These are phyloP conservation scores for Fusarium heterosporum DNA, from an alignment of 2,329 filamentous ascomycete genomes.

Conservation along the genomic window DNA sequence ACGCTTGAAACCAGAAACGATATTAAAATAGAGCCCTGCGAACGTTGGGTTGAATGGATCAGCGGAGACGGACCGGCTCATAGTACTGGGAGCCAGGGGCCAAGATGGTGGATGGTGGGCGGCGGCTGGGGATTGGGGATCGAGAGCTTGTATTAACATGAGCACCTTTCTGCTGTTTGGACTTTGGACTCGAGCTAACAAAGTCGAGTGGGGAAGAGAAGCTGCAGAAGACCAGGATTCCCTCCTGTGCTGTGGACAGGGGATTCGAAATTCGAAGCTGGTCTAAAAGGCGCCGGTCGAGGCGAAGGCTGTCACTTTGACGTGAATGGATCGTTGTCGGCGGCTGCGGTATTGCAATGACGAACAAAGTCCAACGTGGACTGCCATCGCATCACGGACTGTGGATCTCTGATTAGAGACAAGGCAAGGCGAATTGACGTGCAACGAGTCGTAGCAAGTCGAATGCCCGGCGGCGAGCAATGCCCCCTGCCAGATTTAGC, in stretches of 20 bases:
- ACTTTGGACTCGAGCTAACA: conserved; percentile 30
- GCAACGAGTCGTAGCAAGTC: conserved; percentile 34
- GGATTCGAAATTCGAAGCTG: conserved; percentile 10
- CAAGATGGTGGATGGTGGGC: conserved; percentile 36
- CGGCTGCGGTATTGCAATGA: conserved; percentile 38
- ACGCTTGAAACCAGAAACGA: conserved; percentile 50
- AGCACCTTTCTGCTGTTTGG: conserved; percentile 29
- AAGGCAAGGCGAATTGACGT: conserved; percentile 28
- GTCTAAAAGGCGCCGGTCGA: conserved; percentile 29
- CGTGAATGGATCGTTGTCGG: conserved; percentile 36
- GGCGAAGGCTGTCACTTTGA: conserved; percentile 39
- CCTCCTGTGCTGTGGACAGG: conserved; percentile 30
- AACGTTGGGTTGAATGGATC: conserved; percentile 48
- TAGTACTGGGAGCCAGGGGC: conserved; percentile 42
- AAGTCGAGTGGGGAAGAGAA: conserved; percentile 36
- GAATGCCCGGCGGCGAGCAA: conserved; percentile 38
- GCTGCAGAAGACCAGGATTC: conserved; percentile 43
- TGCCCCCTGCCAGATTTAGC: conserved; percentile 46
- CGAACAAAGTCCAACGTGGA: conserved; percentile 32
- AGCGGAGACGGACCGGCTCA: conserved; percentile 47
- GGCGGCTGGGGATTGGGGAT: conserved; percentile 46
- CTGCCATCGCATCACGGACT: conserved; percentile 23
- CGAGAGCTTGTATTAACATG: conserved; percentile 38
- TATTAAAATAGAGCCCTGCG: conserved; percentile 60
- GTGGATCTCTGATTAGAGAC: conserved; percentile 35